Conservation (phyloP, 1,284 basidiomycete species). For the Naganishia cerealis region DNA sequence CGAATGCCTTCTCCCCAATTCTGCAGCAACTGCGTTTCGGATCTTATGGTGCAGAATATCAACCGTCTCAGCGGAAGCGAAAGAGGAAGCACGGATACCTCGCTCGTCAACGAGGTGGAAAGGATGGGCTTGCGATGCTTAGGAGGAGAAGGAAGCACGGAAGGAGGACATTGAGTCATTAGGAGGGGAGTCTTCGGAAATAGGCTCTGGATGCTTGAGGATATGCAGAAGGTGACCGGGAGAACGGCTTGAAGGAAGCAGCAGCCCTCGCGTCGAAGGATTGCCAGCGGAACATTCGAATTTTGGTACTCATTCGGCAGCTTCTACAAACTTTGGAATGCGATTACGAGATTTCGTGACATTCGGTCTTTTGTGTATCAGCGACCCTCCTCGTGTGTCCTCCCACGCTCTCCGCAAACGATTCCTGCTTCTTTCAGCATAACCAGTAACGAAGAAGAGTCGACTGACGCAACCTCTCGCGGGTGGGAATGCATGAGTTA, state of each 20-base stretch:
- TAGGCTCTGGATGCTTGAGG: not conserved
- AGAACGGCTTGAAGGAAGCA: not conserved
- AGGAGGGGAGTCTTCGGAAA: conserved; percentile 17
- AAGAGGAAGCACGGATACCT: conserved; percentile 88
- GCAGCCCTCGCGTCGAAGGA: not conserved
- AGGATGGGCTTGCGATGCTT: conserved; percentile 62
- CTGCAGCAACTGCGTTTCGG: conserved; percentile 42
- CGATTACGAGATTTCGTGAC: not conserved
- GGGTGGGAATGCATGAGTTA: not conserved
- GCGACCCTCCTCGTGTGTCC: not conserved
- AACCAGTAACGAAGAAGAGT: not conserved
- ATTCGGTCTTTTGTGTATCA: not conserved
- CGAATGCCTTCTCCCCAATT: conserved; percentile 21
- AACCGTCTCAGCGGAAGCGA: conserved; percentile 80
- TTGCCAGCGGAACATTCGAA: not conserved
- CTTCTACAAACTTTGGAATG: not conserved
- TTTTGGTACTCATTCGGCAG: not conserved
- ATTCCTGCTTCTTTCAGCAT: not conserved
- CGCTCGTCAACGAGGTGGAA: conserved; percentile 66
- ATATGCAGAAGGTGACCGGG: not conserved
- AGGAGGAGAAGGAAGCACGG: conserved; percentile 62
- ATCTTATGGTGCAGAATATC: conserved; percentile 71
- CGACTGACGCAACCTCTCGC: not conserved
- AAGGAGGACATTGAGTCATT: conserved; percentile 64
- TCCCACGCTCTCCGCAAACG: not conserved